Evolutionary conservation across 2,329 filamentous ascomycete genomes (phyloP), one percentile per base, ranked within the genome.

Genomic region (Aureobasidium zeae): DNA sequence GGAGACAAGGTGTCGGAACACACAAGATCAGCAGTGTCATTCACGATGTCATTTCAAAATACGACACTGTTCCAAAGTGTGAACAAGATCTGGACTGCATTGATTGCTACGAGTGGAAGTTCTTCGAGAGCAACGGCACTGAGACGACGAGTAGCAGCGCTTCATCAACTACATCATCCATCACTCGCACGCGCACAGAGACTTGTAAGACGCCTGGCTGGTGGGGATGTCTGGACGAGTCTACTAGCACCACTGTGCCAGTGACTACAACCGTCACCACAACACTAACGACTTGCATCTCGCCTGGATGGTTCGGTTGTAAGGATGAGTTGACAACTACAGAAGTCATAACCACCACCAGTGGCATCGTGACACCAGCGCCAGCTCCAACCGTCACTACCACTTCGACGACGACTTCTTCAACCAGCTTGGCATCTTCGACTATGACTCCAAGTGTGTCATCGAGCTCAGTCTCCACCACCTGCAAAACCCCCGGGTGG

Each of bases 81-180:
- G 74, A 74, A 43, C 71, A 74, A 21, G 88, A 89, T 5, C 72
- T 78, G 41, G 71, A 79, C 51, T 96, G 91, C 59, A 78, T 83
- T 29, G 91, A 98, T 60, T 96, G 89, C 57, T 85, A 77, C 46
- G 79, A 82, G 45, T 96, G 91, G 91, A 93, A 94, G 57, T 94
- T 87, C 70, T 93, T 86, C 57, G 82, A 88, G 62, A 94, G 87
- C 60, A 95, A 95, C 59, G 83, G 83, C 21, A 91, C 84, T 2
- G 82, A 88, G 50, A 74, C 72, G 1, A 86, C 79, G 0, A 83
- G 81, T 2, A 59, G 62, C 5, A 60, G 54, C 0, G n/a, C n/a
- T n/a, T 78, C 78, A 0, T 71, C 60, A 0, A 69, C 76, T 2
- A 70, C 67, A 3, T 71, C 73, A 1, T 74, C 73, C 1, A 72